Conservation (phyloP, 1,139 yeast genomes). For the Arxiozyma telluris region DNA sequence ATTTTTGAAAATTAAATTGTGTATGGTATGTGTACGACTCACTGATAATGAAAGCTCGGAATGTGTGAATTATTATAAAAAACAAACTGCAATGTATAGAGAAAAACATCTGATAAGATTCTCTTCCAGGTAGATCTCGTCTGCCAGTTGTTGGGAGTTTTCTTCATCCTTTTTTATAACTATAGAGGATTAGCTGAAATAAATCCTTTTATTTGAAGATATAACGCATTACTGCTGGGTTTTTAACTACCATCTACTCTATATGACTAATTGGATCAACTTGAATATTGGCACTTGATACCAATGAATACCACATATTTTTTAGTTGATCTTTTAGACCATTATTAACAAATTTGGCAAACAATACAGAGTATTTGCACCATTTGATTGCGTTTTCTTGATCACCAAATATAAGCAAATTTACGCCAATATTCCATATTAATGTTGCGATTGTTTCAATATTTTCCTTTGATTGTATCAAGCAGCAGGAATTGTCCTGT, state of each 20-base stretch:
- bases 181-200: no score
- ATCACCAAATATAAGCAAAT: slow-evolving; percentile 13
- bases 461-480: slow-evolving; percentile 7
- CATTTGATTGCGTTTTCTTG: slow-evolving; percentile 11
- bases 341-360: slow-evolving; percentile 13
- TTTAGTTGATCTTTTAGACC: slow-evolving; percentile 13
- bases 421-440: slow-evolving; percentile 24
- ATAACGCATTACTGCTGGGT: no score
- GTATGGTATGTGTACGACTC: no score
- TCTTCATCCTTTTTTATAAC: background rate
- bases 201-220: no score
- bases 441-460: slow-evolving; percentile 18
- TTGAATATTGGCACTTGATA: slow-evolving; percentile 38
- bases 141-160: no score
- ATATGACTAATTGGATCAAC: slow-evolving; percentile 14
- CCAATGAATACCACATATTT: slow-evolving; percentile 16
- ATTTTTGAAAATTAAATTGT: no score
- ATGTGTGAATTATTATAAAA: no score
- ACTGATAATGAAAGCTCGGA: no score
- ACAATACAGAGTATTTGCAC: slow-evolving; percentile 17
- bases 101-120: no score
- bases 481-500: background rate
- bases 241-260: no score
- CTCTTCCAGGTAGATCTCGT: no score
- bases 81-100: no score